Conservation (phyloP, 1,284 basidiomycete species). For the Gymnopus androsaceus region DNA sequence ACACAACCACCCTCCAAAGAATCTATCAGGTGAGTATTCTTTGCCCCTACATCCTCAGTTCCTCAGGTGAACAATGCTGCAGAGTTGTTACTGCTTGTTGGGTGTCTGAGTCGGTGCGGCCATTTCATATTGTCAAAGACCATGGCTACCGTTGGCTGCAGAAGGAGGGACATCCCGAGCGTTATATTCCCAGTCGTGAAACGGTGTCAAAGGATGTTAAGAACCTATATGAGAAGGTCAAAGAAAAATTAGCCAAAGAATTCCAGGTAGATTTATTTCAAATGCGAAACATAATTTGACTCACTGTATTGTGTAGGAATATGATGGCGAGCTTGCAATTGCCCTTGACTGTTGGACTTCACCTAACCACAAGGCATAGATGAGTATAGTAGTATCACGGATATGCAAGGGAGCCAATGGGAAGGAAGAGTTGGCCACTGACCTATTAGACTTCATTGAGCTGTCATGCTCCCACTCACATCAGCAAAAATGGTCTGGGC, state of each 20-base stretch:
- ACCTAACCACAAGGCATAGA: background rate
- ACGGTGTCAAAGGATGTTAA: background rate
- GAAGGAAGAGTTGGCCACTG: background rate
- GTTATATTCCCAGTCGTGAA: background rate
- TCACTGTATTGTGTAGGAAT: background rate
- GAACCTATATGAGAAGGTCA: background rate
- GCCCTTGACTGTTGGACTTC: background rate
- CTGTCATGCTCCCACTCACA: conserved; percentile 19
- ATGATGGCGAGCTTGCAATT: background rate
- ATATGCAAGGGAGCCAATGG: background rate
- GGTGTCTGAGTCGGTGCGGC: background rate
- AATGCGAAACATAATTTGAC: background rate
- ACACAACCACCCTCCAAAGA: background rate
- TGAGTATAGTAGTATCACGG: background rate
- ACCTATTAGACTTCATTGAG: background rate
- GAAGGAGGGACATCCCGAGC: background rate
- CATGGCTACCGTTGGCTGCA: background rate
- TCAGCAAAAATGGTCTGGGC: too few relatives aligned
- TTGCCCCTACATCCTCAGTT: background rate
- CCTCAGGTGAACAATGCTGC: background rate
- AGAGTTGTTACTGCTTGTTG: background rate
- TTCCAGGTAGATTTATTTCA: background rate
- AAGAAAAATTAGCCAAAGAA: background rate
- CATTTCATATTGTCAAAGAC: background rate
- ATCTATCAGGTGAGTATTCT: background rate